Evolutionary conservation across 2,329 filamentous ascomycete species (phyloP), one percentile per base, ranked within the genome.

Genomic region (Calonectria ilicicola): DNA sequence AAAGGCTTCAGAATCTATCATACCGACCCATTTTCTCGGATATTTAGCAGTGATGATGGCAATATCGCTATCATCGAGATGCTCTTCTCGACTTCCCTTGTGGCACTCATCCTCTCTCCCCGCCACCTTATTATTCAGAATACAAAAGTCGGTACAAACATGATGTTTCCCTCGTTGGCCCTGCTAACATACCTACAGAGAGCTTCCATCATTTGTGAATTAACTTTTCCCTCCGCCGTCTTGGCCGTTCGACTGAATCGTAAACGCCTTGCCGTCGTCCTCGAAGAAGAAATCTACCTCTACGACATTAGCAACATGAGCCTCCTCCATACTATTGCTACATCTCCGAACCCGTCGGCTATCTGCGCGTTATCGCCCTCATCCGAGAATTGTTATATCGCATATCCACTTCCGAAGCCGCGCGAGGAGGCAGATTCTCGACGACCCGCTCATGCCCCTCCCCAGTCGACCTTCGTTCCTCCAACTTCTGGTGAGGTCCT

Each of bases 301-400:
- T 99, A 99, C 86, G 97, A 99, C 83, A 98, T 99, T 77, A 95
- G 96, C 85, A 98, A 98, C 82, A 98, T 99, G 96, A 96, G 94
- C 80, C 91, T 98, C 71, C 89, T 98, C 47, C 94, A 95, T 83
- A 98, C 95, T 7, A 98, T 98, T 76, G 92, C 95, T 72, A 98
- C 96, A 7, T 98, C 96, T 4, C 95, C 97, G 8, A 99, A 99
- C 80, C 95, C 96, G 1, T 92, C 92, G 75, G 95, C 95, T 40
- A 97, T 98, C 73, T 98, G 95, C 84, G 94, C 96, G 5, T 90
- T 99, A 6, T 98, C 96, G 1, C 95, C 97, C 1, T 98, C 95
- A 2, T 98, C 96, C 6, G 96, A 98, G 72, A 95, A 97, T 83
- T 98, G 96, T 87, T 98, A 95, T 84, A 93, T 99, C 69, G 96